A percentile compares a stretch with the other conserved stretches of the same genome.
These are phyloP conservation scores for Aureobasidium musti DNA, from an alignment of 2,329 filamentous ascomycete genomes.

Conservation along the genomic window DNA sequence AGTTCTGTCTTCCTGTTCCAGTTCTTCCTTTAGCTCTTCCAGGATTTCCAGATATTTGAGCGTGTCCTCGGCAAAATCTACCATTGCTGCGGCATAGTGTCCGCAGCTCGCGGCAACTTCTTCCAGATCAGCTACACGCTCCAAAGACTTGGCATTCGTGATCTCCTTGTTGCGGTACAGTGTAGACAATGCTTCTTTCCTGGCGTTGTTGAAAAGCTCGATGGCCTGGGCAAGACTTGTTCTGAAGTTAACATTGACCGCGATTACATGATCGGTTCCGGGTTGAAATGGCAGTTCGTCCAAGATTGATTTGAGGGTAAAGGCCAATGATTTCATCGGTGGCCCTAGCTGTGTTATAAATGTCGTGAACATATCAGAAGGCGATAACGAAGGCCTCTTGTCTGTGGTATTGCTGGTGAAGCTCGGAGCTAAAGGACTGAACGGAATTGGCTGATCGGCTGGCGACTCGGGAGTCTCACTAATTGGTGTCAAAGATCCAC, in stretches of 20 bases:
- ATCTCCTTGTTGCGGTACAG: constrained; percentile 81
- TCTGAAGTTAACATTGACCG: constrained; percentile 76
- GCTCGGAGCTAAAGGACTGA: constrained; percentile 1
- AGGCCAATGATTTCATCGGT: constrained; percentile 94
- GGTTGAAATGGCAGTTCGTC: constrained; percentile 78
- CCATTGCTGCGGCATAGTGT: constrained; percentile 89
- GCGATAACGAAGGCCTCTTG: constrained; percentile 37
- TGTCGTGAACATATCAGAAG: constrained; percentile 84
- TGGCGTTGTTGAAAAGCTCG: constrained; percentile 72
- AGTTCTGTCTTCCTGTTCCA: constrained; percentile 61
- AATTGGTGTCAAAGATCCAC: constrained; percentile 28
- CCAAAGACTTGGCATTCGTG: constrained; percentile 66
- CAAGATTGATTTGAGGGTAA: constrained; percentile 84
- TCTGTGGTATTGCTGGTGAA: neutral
- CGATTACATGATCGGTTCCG: constrained; percentile 66
- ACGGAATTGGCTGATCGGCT: neutral
- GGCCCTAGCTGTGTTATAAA: constrained; percentile 89
- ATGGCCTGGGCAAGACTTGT: constrained; percentile 80
- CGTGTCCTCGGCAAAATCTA: constrained; percentile 89
- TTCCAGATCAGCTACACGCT: constrained; percentile 88
- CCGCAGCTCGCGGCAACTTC: constrained; percentile 98
- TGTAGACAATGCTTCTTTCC: constrained; percentile 72
- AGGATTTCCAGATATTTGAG: constrained; percentile 78
- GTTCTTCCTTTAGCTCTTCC: constrained; percentile 74
- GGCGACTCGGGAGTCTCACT: constrained; percentile 25